Conservation (phyloP, 1,284 basidiomycete genomes). For the Ustilago curta region DNA sequence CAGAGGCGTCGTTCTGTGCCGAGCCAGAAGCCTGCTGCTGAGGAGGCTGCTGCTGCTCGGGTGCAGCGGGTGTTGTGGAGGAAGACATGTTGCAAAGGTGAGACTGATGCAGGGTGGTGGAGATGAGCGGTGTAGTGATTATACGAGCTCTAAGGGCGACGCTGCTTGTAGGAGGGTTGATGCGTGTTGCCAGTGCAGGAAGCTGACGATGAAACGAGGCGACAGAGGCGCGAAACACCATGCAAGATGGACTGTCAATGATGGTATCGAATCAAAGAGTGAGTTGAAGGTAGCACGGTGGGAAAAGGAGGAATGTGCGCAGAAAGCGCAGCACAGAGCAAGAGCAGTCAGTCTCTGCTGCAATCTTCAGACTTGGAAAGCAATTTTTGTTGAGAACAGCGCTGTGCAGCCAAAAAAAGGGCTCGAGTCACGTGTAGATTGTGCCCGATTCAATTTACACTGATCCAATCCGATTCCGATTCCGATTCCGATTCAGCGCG, state of each 20-base stretch:
- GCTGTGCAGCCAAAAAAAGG: not conserved
- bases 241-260: slow-evolving; percentile 39
- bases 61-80: slow-evolving; percentile 23
- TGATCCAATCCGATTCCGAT: no score
- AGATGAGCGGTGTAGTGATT: not conserved
- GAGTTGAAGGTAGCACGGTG: no score
- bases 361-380: slow-evolving; percentile 12
- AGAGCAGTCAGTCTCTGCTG: not conserved
- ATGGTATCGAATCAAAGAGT: no score
- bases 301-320: slow-evolving; percentile 10
- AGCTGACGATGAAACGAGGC: slow-evolving; percentile 14
- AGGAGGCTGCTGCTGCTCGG: slow-evolving; percentile 28
- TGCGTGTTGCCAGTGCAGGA: slow-evolving; percentile 13
- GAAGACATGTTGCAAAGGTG: slow-evolving; percentile 38
- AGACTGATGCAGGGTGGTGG: slow-evolving; percentile 1
- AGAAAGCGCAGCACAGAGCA: not conserved
- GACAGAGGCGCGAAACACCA: slow-evolving; percentile 26
- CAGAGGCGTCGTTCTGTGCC: slow-evolving; percentile 18
- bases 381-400: slow-evolving; percentile 4
- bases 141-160: not conserved
- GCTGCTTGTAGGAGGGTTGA: not conserved
- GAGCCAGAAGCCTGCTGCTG: slow-evolving; percentile 23
- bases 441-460: not conserved
- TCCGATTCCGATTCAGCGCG: not conserved
- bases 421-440: slow-evolving; percentile 11